Evolutionary conservation across 2,329 filamentous ascomycete species (phyloP), one percentile per base, ranked within the genome.

Genomic region (Aspergillus spinulosporus): DNA sequence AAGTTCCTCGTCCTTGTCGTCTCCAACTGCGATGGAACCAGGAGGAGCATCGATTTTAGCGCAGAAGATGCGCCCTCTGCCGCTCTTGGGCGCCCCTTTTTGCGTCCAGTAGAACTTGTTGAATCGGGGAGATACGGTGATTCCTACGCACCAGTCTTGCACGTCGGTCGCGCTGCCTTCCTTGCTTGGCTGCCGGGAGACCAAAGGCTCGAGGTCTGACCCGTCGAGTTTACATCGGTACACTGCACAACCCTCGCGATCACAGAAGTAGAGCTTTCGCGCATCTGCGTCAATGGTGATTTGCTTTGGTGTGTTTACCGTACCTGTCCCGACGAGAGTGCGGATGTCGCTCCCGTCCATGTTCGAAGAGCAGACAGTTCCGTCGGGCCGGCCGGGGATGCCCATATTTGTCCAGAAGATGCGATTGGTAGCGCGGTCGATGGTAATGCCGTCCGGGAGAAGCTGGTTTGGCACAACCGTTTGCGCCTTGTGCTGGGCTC

Each of bases 81-180:
- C 69, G 0, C 73, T 76, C 65, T 85, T 86, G 4, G 77, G 76
- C 0, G 74, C 69, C 0, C 84, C 84, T 62, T 86, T 86, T 52
- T 86, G 83, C 0, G 80, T 83, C 84, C 84, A 87, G 71, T 82
- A 86, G 42, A 87, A 72, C 46, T 77, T 76, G 3, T 76, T 75
- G 1, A 68, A 66, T 0, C 63, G 55, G 0, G 70, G 66, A 5
- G 77, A 77, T 1, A 87, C 71, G 0, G 79, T 68, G 42, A 87
- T 77, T 1, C 84, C 84, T 9, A 86, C 83, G 49, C 81, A 84
- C 81, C 82, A 84, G 0, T 80, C 44, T 21, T 36, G 44, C 7
- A 47, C 44, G 8, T 47, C 31, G 1, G 9, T n/a, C 8, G 44
- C 2, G 0, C 28, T 1, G 14, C 28, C 14, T n/a, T 15, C 28